Evolutionary conservation across 2,329 filamentous ascomycete species (phyloP).

Genomic region (Allantophomopsis lycopodina): DNA sequence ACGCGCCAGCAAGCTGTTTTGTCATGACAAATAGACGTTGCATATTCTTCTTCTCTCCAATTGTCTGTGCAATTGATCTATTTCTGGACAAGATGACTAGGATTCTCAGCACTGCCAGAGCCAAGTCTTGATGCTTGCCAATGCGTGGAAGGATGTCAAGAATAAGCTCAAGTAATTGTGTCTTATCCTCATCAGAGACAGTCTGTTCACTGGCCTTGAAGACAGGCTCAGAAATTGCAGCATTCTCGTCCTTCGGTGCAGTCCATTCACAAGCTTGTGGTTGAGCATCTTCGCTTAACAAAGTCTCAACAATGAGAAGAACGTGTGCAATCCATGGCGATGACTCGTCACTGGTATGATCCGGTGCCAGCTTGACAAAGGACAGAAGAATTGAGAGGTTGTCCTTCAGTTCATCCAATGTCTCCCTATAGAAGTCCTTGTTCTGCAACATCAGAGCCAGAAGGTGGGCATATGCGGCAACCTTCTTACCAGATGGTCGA

Average conservation of each 20-base stretch:
- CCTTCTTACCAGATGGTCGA: slow-evolving; percentile 36
- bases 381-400: slow-evolving; percentile 63
- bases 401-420: slow-evolving; percentile 60
- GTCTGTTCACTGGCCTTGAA: slow-evolving; percentile 46
- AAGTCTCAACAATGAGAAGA: slow-evolving; percentile 75
- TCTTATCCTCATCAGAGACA: slow-evolving; percentile 51
- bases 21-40: slow-evolving; percentile 89
- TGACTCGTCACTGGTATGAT: slow-evolving; percentile 60
- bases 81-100: slow-evolving; percentile 78
- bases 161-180: slow-evolving; percentile 61
- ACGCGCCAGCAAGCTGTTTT: slow-evolving; percentile 73
- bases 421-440: slow-evolving; percentile 63
- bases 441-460: slow-evolving; percentile 81
- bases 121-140: slow-evolving; percentile 75
- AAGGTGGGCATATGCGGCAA: slow-evolving; percentile 86
- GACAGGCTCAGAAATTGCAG: slow-evolving; percentile 36
- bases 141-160: slow-evolving; percentile 74
- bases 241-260: slow-evolving; percentile 32
- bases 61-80: slow-evolving; percentile 56
- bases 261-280: slow-evolving; percentile 64
- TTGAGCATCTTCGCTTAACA: slow-evolving; percentile 81
- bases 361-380: slow-evolving; percentile 61
- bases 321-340: slow-evolving; percentile 89
- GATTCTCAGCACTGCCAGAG: slow-evolving; percentile 70
- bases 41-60: slow-evolving; percentile 81